Percentiles rank a stretch among this genome's conserved stretches.
phyloP scores from a whole-genome alignment of 495 filamentous ascomycete genomes.

The Podospora pseudopauciseta region DNA sequence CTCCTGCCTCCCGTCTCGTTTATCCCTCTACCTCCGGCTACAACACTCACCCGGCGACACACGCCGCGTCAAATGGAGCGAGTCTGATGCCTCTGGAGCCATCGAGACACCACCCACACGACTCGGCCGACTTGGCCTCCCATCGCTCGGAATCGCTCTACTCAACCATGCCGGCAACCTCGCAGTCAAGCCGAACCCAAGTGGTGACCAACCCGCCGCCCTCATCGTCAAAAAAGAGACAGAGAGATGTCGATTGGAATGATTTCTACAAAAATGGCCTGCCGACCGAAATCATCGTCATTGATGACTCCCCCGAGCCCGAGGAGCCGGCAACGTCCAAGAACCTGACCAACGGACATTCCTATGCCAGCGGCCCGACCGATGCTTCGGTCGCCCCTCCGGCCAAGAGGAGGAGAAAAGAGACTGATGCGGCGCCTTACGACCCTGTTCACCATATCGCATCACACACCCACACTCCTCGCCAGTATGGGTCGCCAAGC shows the following conservation, averaged over 20 bases:
- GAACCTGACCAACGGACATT: slow-evolving; percentile 30
- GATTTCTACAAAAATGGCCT: slow-evolving; percentile 90
- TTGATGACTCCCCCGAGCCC: slow-evolving; percentile 81
- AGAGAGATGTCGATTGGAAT: slow-evolving; percentile 76
- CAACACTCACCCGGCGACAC: slow-evolving; percentile 31
- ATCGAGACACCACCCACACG: slow-evolving; percentile 32
- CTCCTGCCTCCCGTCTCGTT: slow-evolving; percentile 49
- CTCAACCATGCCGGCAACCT: slow-evolving; percentile 38
- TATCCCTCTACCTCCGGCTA: slow-evolving; percentile 38
- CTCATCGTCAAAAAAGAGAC: slow-evolving; percentile 45
- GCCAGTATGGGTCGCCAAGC: slow-evolving; percentile 41
- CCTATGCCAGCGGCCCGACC: slow-evolving; percentile 19
- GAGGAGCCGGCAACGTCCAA: slow-evolving; percentile 38
- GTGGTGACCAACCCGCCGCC: slow-evolving; percentile 30
- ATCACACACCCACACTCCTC: slow-evolving; percentile 66
- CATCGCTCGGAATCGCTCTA: slow-evolving; percentile 23
- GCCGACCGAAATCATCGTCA: slow-evolving; percentile 91
- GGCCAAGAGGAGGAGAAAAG: slow-evolving; percentile 50
- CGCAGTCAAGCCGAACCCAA: slow-evolving; percentile 21
- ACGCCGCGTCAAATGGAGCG: slow-evolving; percentile 38
- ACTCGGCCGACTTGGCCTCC: slow-evolving; percentile 26
- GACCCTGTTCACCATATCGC: slow-evolving; percentile 49
- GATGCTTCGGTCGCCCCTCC: slow-evolving; percentile 32
- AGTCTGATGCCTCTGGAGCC: slow-evolving; percentile 26
- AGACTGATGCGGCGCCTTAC: slow-evolving; percentile 44